Evolutionary conservation across 1,139 yeast species (phyloP).

Genomic region (Suhomyces coccinellae): DNA sequence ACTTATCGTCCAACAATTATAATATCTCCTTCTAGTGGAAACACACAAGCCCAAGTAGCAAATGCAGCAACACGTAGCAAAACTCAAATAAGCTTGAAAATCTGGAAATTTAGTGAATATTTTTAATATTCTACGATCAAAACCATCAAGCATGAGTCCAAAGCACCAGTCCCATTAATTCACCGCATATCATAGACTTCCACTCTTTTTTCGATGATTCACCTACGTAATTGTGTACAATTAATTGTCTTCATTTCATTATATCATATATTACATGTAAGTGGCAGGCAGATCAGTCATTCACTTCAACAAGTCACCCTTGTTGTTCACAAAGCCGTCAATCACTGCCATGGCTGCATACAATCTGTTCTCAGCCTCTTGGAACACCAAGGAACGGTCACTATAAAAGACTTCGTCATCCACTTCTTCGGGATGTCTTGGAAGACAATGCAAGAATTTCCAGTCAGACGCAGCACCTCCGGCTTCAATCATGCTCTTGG

Average conservation of each 20-base stretch:
- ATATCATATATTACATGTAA: neutral
- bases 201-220: too few species aligned
- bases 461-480: slow-evolving; percentile 65
- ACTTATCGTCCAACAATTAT: too few species aligned
- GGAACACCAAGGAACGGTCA: slow-evolving; percentile 80
- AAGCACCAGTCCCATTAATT: too few species aligned
- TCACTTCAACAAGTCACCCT: slow-evolving; percentile 24
- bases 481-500: slow-evolving; percentile 55
- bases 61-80: too few species aligned
- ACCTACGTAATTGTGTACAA: neutral
- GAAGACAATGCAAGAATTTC: slow-evolving; percentile 97
- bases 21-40: too few species aligned
- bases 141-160: too few species aligned
- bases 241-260: neutral
- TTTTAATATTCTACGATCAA: too few species aligned
- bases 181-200: too few species aligned
- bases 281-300: neutral
- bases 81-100: too few species aligned
- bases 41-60: too few species aligned
- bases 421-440: slow-evolving; percentile 93
- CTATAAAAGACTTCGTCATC: slow-evolving; percentile 89
- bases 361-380: slow-evolving; percentile 93
- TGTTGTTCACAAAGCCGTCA: slow-evolving; percentile 83
- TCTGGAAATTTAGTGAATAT: too few species aligned
- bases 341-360: slow-evolving; percentile 95